phyloP scores from a whole-genome alignment of 2,329 filamentous ascomycete genomes.

The Aureobasidium sp. region DNA sequence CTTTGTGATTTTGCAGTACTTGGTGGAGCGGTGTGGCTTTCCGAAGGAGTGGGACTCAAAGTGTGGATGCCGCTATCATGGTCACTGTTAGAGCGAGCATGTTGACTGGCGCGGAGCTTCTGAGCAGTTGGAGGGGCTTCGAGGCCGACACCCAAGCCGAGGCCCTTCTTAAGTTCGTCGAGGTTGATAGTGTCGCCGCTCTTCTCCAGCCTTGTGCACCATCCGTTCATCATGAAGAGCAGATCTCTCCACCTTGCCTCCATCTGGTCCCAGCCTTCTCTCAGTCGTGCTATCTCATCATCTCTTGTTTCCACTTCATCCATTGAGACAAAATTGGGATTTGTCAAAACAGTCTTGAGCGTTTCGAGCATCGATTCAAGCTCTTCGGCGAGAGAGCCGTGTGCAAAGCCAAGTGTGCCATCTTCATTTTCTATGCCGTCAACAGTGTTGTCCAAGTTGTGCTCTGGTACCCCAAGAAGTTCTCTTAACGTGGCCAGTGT shows the following conservation, averaged over 20 bases:
- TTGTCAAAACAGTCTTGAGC: conserved; percentile 76
- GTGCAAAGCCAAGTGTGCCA: conserved; percentile 40
- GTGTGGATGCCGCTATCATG: not conserved
- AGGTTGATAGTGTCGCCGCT: conserved; percentile 62
- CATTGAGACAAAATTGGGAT: conserved; percentile 90
- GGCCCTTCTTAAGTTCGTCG: conserved; percentile 54
- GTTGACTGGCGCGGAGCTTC: conserved; percentile 13
- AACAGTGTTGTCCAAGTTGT: conserved; percentile 23
- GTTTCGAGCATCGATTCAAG: conserved; percentile 74
- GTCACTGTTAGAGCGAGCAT: not conserved
- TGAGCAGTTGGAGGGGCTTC: conserved; percentile 14
- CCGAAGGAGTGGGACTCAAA: not conserved
- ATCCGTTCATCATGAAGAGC: conserved; percentile 82
- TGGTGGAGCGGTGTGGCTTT: conserved; percentile 19
- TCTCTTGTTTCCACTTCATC: conserved; percentile 92
- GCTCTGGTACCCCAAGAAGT: conserved; percentile 47
- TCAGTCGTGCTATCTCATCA: conserved; percentile 76
- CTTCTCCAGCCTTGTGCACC: conserved; percentile 73
- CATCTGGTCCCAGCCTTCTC: conserved; percentile 89
- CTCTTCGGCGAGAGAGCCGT: conserved; percentile 63
- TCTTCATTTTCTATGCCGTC: conserved; percentile 18
- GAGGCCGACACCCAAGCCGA: conserved; percentile 47
- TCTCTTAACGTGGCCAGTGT: conserved; percentile 66
- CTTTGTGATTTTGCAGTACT: conserved; percentile 21
- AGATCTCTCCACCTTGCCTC: conserved; percentile 85